Conservation (phyloP, 2,329 filamentous ascomycete species). For the Lasiodiplodia sp. region DNA sequence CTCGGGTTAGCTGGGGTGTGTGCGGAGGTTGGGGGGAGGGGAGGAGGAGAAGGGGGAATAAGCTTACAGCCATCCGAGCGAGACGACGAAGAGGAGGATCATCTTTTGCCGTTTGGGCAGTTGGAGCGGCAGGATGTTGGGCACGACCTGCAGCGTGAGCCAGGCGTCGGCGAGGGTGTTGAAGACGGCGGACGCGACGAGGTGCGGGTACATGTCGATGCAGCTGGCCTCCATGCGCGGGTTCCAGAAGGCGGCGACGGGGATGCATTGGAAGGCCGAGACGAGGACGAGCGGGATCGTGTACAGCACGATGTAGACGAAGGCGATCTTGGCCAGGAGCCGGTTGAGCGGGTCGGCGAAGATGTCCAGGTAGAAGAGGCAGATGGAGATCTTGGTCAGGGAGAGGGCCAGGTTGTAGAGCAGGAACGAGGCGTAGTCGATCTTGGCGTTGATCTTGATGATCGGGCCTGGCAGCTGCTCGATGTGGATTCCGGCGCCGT, state of each 20-base stretch:
- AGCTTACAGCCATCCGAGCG: conserved; percentile 43
- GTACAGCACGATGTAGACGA: conserved; percentile 37
- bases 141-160: conserved; percentile 41
- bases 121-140: conserved; percentile 42
- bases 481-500: conserved; percentile 10
- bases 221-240: conserved; percentile 36
- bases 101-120: conserved; percentile 41
- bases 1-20: conserved; percentile 34
- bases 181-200: conserved; percentile 33
- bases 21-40: background rate
- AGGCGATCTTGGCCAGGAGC: conserved; percentile 36
- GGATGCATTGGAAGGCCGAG: conserved; percentile 42
- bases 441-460: conserved; percentile 26
- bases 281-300: conserved; percentile 34
- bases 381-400: conserved; percentile 39
- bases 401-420: conserved; percentile 43
- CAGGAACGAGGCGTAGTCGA: conserved; percentile 36
- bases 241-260: conserved; percentile 44
- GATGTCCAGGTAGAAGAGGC: conserved; percentile 44
- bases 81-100: conserved; percentile 44
- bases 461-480: background rate
- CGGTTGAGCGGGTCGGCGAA: conserved; percentile 38
- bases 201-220: conserved; percentile 40
- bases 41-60: conserved; percentile 37
- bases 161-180: conserved; percentile 39